These are phyloP conservation scores for Earliella scabrosa DNA, from an alignment of 1,284 basidiomycete genomes.

Conservation along the genomic window DNA sequence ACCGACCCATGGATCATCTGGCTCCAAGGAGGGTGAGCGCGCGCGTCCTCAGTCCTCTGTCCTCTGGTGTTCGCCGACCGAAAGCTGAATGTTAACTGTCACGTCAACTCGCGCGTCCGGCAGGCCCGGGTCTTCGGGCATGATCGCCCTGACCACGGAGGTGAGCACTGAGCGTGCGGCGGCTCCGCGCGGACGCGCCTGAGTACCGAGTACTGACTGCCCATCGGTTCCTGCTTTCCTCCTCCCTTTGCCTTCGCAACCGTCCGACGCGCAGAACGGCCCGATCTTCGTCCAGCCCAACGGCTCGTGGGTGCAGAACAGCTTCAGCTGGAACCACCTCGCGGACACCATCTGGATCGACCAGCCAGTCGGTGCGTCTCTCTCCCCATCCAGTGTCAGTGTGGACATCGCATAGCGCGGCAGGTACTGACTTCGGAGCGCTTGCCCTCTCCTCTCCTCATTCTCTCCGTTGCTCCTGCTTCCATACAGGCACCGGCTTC, in stretches of 20 bases:
- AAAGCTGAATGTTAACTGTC: too few relatives aligned
- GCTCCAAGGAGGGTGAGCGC: conserved; percentile 62
- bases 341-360: conserved; percentile 75
- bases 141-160: conserved; percentile 68
- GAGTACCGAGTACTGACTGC: too few relatives aligned
- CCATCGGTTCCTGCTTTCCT: too few relatives aligned
- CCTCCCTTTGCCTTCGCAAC: not conserved
- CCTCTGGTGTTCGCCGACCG: not conserved
- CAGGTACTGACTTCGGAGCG: conserved; percentile 6
- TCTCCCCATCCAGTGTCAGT: not conserved
- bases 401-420: not conserved
- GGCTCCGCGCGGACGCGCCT: too few relatives aligned
- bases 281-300: conserved; percentile 60
- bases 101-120: not conserved
- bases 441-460: not conserved
- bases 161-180: too few relatives aligned
- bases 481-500: conserved; percentile 55
- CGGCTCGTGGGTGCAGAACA: conserved; percentile 54
- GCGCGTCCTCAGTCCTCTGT: not conserved
- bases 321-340: conserved; percentile 61
- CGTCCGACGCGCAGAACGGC: conserved; percentile 54
- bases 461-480: not conserved
- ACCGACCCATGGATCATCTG: conserved; percentile 74
- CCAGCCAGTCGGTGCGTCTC: conserved; percentile 54
- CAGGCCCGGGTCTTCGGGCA: conserved; percentile 70